Evolutionary conservation across 2,329 filamentous ascomycete genomes (phyloP).

Genomic region (Blastomyces percursus): DNA sequence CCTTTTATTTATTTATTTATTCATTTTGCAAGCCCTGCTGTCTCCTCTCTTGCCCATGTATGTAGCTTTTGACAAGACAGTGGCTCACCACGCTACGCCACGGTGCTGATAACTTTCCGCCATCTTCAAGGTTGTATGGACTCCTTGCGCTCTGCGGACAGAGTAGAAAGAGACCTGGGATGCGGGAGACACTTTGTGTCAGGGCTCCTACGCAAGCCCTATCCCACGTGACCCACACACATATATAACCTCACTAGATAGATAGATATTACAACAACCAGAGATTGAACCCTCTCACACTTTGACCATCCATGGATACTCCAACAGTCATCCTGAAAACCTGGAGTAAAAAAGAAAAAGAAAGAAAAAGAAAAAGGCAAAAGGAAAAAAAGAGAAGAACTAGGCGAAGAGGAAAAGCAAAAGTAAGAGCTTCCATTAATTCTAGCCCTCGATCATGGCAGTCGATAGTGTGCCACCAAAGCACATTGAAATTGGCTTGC

Average conservation of each 20-base stretch:
- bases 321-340: background rate
- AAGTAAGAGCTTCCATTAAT: no score
- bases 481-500: no score
- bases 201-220: no score
- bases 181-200: no score
- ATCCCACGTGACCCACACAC: no score
- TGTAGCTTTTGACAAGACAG: background rate
- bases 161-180: background rate
- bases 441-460: no score
- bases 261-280: no score
- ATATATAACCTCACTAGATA: no score
- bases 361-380: background rate
- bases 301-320: background rate
- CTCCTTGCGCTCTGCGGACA: background rate
- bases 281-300: no score
- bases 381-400: no score
- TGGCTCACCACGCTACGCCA: background rate
- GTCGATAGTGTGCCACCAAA: no score
- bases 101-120: background rate
- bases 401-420: background rate
- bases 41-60: background rate
- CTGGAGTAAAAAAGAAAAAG: background rate
- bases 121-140: background rate
- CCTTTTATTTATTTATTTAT: background rate
- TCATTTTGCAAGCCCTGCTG: no score